Base-by-base conservation (phyloP, 352 stramenopile genomes). In the Thalassiosira sp. region DNA sequence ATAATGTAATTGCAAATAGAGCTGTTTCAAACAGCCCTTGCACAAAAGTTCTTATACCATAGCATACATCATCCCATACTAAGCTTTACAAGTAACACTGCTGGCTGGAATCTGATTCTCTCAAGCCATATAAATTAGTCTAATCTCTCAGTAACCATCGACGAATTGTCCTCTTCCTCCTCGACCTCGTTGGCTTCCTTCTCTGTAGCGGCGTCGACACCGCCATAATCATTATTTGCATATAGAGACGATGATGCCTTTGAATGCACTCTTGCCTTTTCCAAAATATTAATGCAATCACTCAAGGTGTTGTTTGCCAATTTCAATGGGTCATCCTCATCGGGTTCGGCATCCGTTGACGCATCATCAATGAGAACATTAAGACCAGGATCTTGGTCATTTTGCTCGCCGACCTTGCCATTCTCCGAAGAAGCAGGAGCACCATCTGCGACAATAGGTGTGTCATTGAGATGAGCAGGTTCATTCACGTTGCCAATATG, bases 221-320 rank as follows among this genome's bases (percentile, higher is more conserved):
- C n/a, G n/a, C n/a, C n/a, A n/a, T 8, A 37, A 8, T 37, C 31
- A n/a, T 37, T 37, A 3, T 37, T 8, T 37, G 31, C 31, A 37
- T 37, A 49, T 28, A 10, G 15, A 42, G n/a, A 28, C 13, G 52
- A 45, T 1, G 27, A 13, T 24, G 15, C 16, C 1, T 28, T 20
- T 3, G 43, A 46, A 11, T 60, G 28, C 27, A 43, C 24, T 53
- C 49, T 33, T 11, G 56, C 71, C 37, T 70, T 69, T 16, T 70
- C 71, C 24, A 80, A 33, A 48, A 70, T 74, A 24, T 62, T 7
- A 45, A 68, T 74, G 27, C 71, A 80, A 28, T 80, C 71, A 22
- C n/a, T 58, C 6, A 80, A 5, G 13, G 62, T 35, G 8, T 27
- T 20, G 33, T 74, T 70, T 62, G 71, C 74, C 25, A 57, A n/a